phyloP scores from a whole-genome alignment of 2,329 filamentous ascomycete species.

The Penicillium sclerotigenum region DNA sequence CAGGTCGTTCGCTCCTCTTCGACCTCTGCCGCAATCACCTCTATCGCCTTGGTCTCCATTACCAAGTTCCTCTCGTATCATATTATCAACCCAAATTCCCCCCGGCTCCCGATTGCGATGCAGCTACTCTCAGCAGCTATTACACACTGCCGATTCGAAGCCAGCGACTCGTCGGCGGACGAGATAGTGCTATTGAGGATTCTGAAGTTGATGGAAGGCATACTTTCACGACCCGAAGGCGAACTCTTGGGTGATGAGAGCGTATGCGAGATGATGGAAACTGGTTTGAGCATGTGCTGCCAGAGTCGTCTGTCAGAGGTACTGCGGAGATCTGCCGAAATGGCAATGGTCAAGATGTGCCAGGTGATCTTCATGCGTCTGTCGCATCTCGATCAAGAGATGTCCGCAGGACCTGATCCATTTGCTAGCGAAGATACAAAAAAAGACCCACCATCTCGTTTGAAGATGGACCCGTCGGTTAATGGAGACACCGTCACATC shows the following conservation, averaged over 20 bases:
- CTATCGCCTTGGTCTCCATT: conserved; percentile 85
- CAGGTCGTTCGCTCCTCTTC: conserved; percentile 96
- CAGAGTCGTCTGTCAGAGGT: conserved; percentile 89
- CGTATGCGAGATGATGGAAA: conserved; percentile 99
- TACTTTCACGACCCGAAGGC: conserved; percentile 90
- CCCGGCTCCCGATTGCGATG: conserved; percentile 88
- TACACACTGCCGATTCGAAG: conserved; percentile 96
- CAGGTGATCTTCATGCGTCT: conserved; percentile 95
- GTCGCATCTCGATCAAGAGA: conserved; percentile 78
- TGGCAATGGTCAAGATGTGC: conserved; percentile 98
- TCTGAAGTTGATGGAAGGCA: conserved; percentile 94
- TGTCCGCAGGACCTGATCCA: conserved; percentile 62
- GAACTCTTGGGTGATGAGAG: conserved; percentile 95
- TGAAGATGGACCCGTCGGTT: conserved; percentile 80
- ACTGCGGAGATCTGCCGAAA: conserved; percentile 84
- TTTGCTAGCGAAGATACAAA: conserved; percentile 54
- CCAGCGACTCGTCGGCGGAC: conserved; percentile 89
- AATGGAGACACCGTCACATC: conserved; percentile 62
- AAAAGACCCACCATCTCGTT: conserved; percentile 64
- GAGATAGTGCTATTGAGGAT: conserved; percentile 95
- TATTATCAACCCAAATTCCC: conserved; percentile 78
- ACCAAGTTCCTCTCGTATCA: conserved; percentile 97
- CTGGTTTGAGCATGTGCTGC: conserved; percentile 93
- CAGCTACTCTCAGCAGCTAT: conserved; percentile 91
- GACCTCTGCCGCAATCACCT: conserved; percentile 93